Evolutionary conservation across 1,284 basidiomycete species (phyloP).

Genomic region (Irpex rosettiformis): DNA sequence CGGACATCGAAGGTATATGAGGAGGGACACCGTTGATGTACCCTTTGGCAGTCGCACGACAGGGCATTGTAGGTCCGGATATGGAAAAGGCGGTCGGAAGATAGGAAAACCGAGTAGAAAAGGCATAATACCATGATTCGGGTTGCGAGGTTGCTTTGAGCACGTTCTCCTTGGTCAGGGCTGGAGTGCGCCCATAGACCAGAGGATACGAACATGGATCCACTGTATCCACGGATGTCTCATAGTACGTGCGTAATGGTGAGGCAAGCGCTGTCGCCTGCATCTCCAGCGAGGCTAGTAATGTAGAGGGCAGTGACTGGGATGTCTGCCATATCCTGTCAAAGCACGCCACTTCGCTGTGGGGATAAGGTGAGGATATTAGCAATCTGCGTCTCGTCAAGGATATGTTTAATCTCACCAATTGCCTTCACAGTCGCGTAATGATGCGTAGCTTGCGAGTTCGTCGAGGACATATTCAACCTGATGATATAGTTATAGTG

Average conservation of each 20-base stretch:
- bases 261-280: slow-evolving; percentile 3
- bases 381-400: background rate
- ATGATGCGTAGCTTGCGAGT: slow-evolving; percentile 41
- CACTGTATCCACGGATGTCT: slow-evolving; percentile 26
- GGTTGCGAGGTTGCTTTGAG: slow-evolving; percentile 23
- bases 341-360: slow-evolving; percentile 51
- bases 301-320: slow-evolving; percentile 20
- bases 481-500: slow-evolving; percentile 23
- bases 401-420: slow-evolving; percentile 32
- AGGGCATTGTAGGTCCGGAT: slow-evolving; percentile 21
- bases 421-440: slow-evolving; percentile 35
- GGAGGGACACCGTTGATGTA: slow-evolving; percentile 60
- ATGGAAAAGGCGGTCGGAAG: slow-evolving; percentile 46
- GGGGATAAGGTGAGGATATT: background rate
- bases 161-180: slow-evolving; percentile 16
- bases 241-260: background rate
- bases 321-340: slow-evolving; percentile 52
- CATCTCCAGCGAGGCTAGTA: background rate
- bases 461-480: slow-evolving; percentile 50
- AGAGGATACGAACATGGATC: slow-evolving; percentile 44
- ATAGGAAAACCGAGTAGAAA: slow-evolving; percentile 36
- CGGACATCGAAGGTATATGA: slow-evolving; percentile 31
- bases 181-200: slow-evolving; percentile 40
- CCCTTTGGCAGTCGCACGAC: slow-evolving; percentile 32
- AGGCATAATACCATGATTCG: slow-evolving; percentile 31